A percentile compares a stretch with the other conserved stretches of the same genome.
Conservation (phyloP, 2,329 filamentous ascomycete species). For the Colletotrichum cordylinicola region DNA sequence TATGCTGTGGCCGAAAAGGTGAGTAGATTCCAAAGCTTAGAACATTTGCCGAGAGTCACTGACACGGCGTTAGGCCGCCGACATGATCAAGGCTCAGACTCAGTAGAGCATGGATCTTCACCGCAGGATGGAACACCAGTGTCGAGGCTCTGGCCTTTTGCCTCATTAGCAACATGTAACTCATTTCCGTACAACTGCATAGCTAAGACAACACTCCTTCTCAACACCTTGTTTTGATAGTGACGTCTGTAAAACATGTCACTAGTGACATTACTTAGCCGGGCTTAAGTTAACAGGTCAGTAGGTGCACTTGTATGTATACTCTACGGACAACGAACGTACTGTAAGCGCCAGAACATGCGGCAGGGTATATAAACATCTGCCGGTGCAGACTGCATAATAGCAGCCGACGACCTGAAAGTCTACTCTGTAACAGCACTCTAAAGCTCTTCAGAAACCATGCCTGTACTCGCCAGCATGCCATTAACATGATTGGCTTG, state of each 20-base stretch:
- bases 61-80: too few relatives aligned
- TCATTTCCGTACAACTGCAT: not conserved
- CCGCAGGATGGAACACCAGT: not conserved
- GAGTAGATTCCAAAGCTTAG: too few relatives aligned
- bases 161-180: not conserved
- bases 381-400: not conserved
- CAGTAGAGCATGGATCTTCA: not conserved
- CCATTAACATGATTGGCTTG: not conserved
- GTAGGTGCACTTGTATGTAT: not conserved
- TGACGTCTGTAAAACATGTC: not conserved
- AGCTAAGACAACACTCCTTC: not conserved
- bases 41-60: too few relatives aligned
- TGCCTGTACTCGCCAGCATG: not conserved
- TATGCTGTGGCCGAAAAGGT: constrained; percentile 26
- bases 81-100: constrained; percentile 20
- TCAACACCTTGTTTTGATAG: accelerated
- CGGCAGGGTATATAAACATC: not conserved
- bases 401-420: not conserved
- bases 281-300: too few relatives aligned
- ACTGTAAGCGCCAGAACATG: not conserved
- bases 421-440: not conserved
- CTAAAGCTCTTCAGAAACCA: not conserved
- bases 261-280: accelerated
- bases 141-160: accelerated
- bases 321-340: not conserved